These are phyloP conservation scores for Claviceps sp. DNA, from an alignment of 2,329 filamentous ascomycete species.

Conservation along the genomic window DNA sequence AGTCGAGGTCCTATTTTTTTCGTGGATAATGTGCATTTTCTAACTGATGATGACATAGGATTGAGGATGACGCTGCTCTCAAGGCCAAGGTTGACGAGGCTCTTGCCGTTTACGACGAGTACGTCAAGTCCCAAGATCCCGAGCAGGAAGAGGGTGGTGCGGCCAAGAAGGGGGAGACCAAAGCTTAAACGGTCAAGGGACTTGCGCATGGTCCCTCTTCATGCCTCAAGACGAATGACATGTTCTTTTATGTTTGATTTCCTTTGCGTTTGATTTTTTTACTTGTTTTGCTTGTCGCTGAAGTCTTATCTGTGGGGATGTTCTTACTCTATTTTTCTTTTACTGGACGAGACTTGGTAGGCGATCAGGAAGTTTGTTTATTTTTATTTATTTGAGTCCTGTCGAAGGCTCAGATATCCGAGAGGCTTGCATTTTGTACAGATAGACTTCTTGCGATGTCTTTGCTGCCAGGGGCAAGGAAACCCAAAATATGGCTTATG, in stretches of 20 bases:
- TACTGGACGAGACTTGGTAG: conserved; percentile 3
- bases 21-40: neutral
- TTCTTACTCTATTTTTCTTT: neutral
- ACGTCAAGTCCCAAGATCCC: conserved; percentile 69
- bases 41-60: conserved; percentile 36
- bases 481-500: conserved; percentile 15
- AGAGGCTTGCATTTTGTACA: conserved; percentile 23
- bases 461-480: conserved; percentile 18
- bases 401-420: conserved; percentile 2
- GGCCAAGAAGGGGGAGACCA: conserved; percentile 36
- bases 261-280: conserved; percentile 17
- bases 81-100: conserved; percentile 96
- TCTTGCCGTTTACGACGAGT: conserved; percentile 94
- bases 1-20: conserved; percentile 33
- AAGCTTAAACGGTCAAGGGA: conserved; percentile 20
- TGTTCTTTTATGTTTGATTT: conserved; percentile 11
- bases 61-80: conserved; percentile 78
- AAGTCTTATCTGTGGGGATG: conserved; percentile 3
- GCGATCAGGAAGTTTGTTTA: conserved; percentile 2
- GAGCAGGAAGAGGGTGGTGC: conserved; percentile 22
- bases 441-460: conserved; percentile 28
- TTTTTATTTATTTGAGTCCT: neutral
- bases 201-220: conserved; percentile 3
- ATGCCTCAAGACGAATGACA: neutral
- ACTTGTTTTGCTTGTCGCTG: neutral